phyloP scores from a whole-genome alignment of 2,329 filamentous ascomycete species.

The Xylariomycetidae sp. region DNA sequence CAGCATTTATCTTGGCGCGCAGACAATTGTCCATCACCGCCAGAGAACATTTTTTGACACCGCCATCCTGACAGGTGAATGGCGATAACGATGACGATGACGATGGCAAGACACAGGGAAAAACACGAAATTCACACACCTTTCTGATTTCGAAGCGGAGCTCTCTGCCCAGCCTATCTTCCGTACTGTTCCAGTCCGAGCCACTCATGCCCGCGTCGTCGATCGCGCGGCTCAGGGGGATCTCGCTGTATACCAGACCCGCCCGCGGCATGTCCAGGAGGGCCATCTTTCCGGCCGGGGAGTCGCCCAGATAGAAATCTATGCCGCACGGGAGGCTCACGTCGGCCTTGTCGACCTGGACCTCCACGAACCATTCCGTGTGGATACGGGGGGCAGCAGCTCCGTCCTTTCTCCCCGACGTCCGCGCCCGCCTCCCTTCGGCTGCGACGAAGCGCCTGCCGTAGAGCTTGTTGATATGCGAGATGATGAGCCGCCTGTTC shows the following conservation, averaged over 20 bases:
- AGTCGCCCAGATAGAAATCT: slow-evolving; percentile 25
- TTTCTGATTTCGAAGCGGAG: slow-evolving; percentile 12
- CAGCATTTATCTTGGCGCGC: neutral
- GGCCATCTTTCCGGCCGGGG: slow-evolving; percentile 27
- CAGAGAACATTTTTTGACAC: too few species aligned
- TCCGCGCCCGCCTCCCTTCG: neutral
- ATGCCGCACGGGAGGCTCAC: slow-evolving; percentile 34
- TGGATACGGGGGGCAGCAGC: neutral
- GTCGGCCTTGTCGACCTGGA: slow-evolving; percentile 33
- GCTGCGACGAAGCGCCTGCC: slow-evolving; percentile 6
- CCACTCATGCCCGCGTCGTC: slow-evolving; percentile 2
- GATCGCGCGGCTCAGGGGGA: slow-evolving; percentile 23
- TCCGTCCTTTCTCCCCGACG: neutral
- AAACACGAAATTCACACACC: slow-evolving; percentile 11
- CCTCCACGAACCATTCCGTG: slow-evolving; percentile 31
- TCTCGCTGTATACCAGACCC: slow-evolving; percentile 27
- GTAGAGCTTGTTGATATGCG: slow-evolving; percentile 54
- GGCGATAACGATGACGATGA: neutral
- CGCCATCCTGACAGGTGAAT: too few species aligned
- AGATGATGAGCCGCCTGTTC: slow-evolving; percentile 56
- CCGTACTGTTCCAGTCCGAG: neutral
- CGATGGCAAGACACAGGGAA: neutral
- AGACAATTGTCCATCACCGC: too few species aligned
- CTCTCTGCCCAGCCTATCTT: slow-evolving; percentile 8
- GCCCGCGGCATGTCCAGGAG: slow-evolving; percentile 33